Base-by-base conservation (phyloP, 2,329 filamentous ascomycete genomes). In the Penicillium sclerotigenum region DNA sequence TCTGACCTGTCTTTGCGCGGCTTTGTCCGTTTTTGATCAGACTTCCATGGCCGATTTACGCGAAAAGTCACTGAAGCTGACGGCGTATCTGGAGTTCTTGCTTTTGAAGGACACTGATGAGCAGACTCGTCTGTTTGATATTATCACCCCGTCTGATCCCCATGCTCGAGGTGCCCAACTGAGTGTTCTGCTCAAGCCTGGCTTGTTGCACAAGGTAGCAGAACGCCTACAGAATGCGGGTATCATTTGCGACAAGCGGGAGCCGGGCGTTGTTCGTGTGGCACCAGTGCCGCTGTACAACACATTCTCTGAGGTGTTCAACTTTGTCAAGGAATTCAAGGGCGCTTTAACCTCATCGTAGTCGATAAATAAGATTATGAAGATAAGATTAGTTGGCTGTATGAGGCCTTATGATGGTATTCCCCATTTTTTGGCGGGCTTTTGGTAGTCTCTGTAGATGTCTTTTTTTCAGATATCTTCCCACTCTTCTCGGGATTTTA, bases 201-300 rank as follows among this genome's bases (percentile, higher is more conserved):
- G 88, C 0, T 68, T 93, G 52, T 74, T 95, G 59, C 88, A 92
- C n/a, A 71, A 71, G 7, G 85, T 95, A 3, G 81, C 83, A 52
- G 75, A 78, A 36, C 81, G 80, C 34, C 72, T 96, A 42, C 84
- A 89, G 63, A 79, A 84, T n/a, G 81, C 82, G 0, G 88, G 87
- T 1, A 86, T 94, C 3, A 82, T 94, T 4, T 87, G 88, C 45
- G 91, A 96, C 68, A 89, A 93, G 80, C 79, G 91, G 54, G 89
- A 89, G 73, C 91, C 91, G 1, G 86, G 90, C 68, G 91, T 96
- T 18, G 87, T 96, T 34, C 80, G 91, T 3, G 85, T 94, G 0
- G 90, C 91, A 1, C 91, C 91, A 1, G 87, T 87, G 46, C 90
- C 91, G 4, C 72, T 96, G 61, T 96, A 95, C 73, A 92, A 92